These are phyloP conservation scores for Aureobasidium sp. DNA, from an alignment of 2,329 filamentous ascomycete species.

Conservation along the genomic window DNA sequence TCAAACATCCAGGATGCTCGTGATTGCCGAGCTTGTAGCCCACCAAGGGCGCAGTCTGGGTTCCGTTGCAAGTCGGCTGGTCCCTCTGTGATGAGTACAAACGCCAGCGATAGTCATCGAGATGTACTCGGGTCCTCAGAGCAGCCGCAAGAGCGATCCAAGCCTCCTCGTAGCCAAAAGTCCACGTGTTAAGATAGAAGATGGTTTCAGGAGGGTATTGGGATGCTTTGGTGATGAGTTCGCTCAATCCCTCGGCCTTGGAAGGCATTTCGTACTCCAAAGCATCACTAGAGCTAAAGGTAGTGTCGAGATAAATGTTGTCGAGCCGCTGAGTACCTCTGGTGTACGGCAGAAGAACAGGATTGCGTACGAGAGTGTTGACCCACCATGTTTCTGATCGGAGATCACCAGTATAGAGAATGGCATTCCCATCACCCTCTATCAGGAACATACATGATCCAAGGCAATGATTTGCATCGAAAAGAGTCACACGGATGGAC, in stretches of 20 bases:
- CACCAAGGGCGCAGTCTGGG: slow-evolving; percentile 72
- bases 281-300: slow-evolving; percentile 65
- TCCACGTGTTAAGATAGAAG: slow-evolving; percentile 92
- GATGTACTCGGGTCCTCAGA: slow-evolving; percentile 77
- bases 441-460: slow-evolving; percentile 95
- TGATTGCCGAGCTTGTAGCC: slow-evolving; percentile 82
- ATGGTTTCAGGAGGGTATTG: slow-evolving; percentile 76
- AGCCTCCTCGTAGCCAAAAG: slow-evolving; percentile 93
- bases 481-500: slow-evolving; percentile 81
- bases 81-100: slow-evolving; percentile 71
- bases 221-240: slow-evolving; percentile 75
- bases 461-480: slow-evolving; percentile 93
- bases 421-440: slow-evolving; percentile 74
- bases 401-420: slow-evolving; percentile 92
- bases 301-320: slow-evolving; percentile 91
- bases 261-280: slow-evolving; percentile 60
- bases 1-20: slow-evolving; percentile 76
- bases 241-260: slow-evolving; percentile 78
- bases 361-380: slow-evolving; percentile 74
- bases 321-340: slow-evolving; percentile 73
- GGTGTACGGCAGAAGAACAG: slow-evolving; percentile 78
- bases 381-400: slow-evolving; percentile 91
- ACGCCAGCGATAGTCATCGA: slow-evolving; percentile 81
- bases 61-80: slow-evolving; percentile 48
- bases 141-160: slow-evolving; percentile 84